Evolutionary conservation across 768 basidiomycete species (phyloP), one percentile per base, ranked within the genome.

Genomic region (Hortiboletus campestris): DNA sequence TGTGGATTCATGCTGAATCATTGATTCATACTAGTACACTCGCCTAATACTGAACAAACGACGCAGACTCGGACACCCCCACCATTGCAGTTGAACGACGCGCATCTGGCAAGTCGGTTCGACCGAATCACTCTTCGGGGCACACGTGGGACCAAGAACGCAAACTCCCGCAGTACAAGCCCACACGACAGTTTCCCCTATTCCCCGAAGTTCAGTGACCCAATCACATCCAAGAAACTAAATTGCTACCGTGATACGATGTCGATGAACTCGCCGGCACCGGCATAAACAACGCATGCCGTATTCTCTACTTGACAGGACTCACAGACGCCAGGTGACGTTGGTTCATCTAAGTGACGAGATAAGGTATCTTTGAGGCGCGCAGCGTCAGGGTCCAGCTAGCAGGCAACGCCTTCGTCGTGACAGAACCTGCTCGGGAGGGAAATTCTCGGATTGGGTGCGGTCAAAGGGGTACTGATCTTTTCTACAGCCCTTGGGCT

Each of bases 401-500:
- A 81, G 73, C 92, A 95, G 9, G 69, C 74, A 59, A 85, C 84
- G 56, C 82, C 83, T 73, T 94, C 94, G 63, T 94, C 91, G 0
- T 91, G 91, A 70, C 92, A 94, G 70, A 94, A 94, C 63, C 81
- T 67, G 19, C 85, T 82, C 77, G 12, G 77, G 73, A 1, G 92
- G 91, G 19, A 90, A 64, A 38, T 70, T 47, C 6, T 72, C 69
- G 19, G 67, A 74, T 50, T 70, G 65, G 9, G 62, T 14, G 25
- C 85, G 91, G 51, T 88, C 88, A 67, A 90, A 87, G 3, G 90
- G 88, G 66, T 82, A 91, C 44, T 87, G 83, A 65, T 93, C 91
- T 61, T 73, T 81, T 60, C 93, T 80, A 70, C 91, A 94, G 6
- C 84, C 80, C 67, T 83, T 88, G 46, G 74, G 70, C 22, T 78